Evolutionary conservation across 371 early-diverging fungal genomes (phyloP), one percentile per base, ranked within the genome.

Genomic region (Parasitella parasitica): DNA sequence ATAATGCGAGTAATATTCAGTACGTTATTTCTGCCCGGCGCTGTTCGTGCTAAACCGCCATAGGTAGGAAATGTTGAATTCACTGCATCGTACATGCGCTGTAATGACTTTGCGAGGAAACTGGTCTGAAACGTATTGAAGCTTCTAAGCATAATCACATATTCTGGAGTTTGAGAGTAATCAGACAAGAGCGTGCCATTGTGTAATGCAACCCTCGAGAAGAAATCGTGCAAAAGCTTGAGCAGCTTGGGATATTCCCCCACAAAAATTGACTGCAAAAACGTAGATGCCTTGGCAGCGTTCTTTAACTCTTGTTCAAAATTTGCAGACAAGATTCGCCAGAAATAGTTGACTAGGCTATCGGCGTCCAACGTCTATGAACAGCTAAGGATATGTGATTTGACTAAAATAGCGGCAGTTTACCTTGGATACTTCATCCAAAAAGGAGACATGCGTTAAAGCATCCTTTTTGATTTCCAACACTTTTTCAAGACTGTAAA

Each of bases 211-310:
- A 92, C 80, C n/a, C 91, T 76, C 8, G 84, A 80, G 71, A 92
- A 91, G 63, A 92, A 86, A 57, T 91, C 91, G 55, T 88, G 87
- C 59, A 93, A 73, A 4, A 92, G 61, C 12, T 91, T 88, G 49
- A 93, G 67, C 5, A 94, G 60, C 53, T 84, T 84, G 13, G 92
- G 92, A 67, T 91, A 94, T 9, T 92, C 91, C 8, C 81, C 81
- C 46, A 91, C 83, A 54, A 94, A 81, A 0, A 86, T 86, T 50
- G 87, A 89, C 36, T 87, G 88, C 26, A 94, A 59, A 60, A 86
- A 86, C 13, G 81, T 79, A 5, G 90, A 88, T 24, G 73, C 67
- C 65, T 73, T 76, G 3, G 77, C 71, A n/a, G 77, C 78, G 20
- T 75, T 73, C 30, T 78, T 77, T 20, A 84, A 59, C 36, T 78